A percentile compares a stretch with the other conserved stretches of the same genome.
Conservation (phyloP, 1,284 basidiomycete species). For the Hypsizygus ulmarius region DNA sequence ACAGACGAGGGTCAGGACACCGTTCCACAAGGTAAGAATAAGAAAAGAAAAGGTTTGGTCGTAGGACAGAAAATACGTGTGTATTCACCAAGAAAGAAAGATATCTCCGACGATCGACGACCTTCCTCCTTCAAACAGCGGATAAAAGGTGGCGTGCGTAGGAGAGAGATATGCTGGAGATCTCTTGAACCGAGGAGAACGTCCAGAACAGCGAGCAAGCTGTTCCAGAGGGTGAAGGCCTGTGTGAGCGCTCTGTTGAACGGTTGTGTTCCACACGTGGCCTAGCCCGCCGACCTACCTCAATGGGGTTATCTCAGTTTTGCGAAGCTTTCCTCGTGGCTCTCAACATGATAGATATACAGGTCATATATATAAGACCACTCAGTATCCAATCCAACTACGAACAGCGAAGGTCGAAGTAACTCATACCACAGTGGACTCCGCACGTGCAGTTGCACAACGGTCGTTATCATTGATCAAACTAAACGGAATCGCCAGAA, state of each 20-base stretch:
- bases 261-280: constrained; percentile 34
- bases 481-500: no score
- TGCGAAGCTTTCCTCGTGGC: not conserved
- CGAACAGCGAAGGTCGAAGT: no score
- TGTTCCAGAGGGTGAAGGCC: constrained; percentile 17
- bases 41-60: constrained; percentile 16
- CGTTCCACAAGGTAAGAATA: not conserved
- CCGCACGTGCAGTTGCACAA: no score
- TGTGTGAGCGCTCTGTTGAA: constrained; percentile 25
- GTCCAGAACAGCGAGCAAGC: constrained; percentile 17
- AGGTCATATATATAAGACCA: not conserved
- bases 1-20: constrained; percentile 6
- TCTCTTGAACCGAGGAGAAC: constrained; percentile 15
- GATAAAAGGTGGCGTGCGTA: constrained; percentile 13
- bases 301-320: constrained; percentile 18
- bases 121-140: constrained; percentile 8
- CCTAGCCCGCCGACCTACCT: constrained; percentile 27
- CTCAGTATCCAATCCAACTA: not conserved
- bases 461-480: no score
- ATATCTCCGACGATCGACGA: constrained; percentile 23
- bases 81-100: constrained; percentile 16
- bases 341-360: no score
- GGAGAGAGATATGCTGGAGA: constrained; percentile 7
- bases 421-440: no score
- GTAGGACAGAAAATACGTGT: constrained; percentile 13